Percentiles rank a stretch among this genome's conserved stretches.
Evolutionary conservation across 208 protist species (phyloP).

Genomic region (Leptomonas seymouri): DNA sequence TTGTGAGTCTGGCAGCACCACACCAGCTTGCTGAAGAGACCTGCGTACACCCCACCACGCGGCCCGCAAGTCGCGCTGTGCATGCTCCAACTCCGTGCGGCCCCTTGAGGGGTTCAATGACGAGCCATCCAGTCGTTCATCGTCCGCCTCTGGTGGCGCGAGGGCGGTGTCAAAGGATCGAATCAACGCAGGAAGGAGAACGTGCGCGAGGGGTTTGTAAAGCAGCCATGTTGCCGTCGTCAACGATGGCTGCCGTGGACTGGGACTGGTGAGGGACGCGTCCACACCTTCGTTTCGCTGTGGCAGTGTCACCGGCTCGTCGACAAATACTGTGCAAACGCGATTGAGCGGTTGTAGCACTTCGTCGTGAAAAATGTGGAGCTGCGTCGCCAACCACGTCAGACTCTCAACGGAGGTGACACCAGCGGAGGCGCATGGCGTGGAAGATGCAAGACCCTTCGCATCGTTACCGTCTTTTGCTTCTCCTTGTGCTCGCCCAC

Average conservation of each 20-base stretch:
- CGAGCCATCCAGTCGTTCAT: not conserved
- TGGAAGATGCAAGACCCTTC: not conserved
- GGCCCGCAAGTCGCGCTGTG: not conserved
- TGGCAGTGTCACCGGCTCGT: not conserved
- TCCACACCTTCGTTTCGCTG: not conserved
- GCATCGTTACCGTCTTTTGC: not conserved
- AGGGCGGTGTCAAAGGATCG: not conserved
- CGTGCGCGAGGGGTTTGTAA: constrained; percentile 16
- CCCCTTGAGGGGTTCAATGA: too few relatives aligned
- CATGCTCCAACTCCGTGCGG: not conserved
- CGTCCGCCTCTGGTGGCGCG: not conserved
- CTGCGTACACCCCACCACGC: not conserved
- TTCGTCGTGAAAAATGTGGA: constrained; percentile 9
- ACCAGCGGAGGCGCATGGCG: not conserved
- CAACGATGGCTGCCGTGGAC: not conserved
- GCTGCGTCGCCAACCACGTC: constrained; percentile 21
- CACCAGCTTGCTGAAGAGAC: constrained; percentile 8
- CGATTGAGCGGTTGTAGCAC: constrained; percentile 27
- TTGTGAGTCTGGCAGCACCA: not conserved
- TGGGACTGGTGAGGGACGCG: not conserved
- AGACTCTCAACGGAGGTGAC: not conserved
- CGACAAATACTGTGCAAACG: constrained; percentile 5
- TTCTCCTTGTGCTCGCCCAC: not conserved
- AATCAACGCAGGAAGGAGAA: constrained; percentile 20
- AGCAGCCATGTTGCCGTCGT: constrained; percentile 21